phyloP scores from a whole-genome alignment of 352 stramenopile species.

The Globisporangium apiculatum region DNA sequence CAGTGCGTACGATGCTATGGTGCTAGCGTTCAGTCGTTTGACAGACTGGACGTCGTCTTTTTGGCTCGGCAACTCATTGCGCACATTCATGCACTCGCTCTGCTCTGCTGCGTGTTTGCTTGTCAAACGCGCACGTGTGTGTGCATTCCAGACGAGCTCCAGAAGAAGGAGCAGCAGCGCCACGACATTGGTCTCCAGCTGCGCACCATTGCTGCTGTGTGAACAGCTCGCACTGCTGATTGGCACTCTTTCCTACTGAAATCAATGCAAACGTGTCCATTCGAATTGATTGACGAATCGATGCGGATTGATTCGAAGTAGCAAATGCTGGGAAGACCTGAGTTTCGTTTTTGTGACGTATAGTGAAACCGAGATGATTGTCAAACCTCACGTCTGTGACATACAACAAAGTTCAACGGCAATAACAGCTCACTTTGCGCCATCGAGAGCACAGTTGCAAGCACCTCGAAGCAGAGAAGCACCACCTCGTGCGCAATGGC shows the following conservation, averaged over 20 bases:
- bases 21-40: neutral
- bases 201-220: slow-evolving; percentile 14
- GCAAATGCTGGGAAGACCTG: neutral
- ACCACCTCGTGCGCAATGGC: slow-evolving; percentile 10
- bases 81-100: no score
- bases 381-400: neutral
- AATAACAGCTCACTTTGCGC: neutral
- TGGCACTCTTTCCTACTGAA: neutral
- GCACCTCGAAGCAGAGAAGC: neutral
- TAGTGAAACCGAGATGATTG: neutral
- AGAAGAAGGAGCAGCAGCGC: slow-evolving; percentile 52
- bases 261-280: neutral
- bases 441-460: neutral
- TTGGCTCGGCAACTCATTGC: no score
- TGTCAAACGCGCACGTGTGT: no score
- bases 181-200: slow-evolving; percentile 52
- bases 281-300: neutral
- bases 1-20: slow-evolving; percentile 20
- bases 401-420: neutral
- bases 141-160: slow-evolving; percentile 37
- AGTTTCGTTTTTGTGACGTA: neutral
- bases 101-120: neutral
- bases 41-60: neutral
- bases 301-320: neutral
- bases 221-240: neutral